Percentiles rank a stretch among this genome's conserved stretches.
These are phyloP conservation scores for Solanum hybrid DNA, from an alignment of 305 asterid species.

Conservation along the genomic window DNA sequence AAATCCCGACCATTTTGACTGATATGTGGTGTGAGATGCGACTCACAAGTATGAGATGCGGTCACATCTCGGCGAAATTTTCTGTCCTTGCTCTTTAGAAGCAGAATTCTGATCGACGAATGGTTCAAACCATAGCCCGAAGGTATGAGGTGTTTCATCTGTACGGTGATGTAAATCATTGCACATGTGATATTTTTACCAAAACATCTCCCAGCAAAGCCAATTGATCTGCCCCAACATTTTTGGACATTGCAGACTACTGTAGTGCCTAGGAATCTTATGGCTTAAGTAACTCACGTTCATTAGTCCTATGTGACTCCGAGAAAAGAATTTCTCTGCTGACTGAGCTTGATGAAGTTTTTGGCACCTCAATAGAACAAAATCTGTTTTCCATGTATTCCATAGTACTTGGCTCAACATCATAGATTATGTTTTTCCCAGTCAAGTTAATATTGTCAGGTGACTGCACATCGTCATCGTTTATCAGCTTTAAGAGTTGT, in stretches of 20 bases:
- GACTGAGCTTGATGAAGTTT: neutral
- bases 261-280: neutral
- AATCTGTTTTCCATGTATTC: neutral
- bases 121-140: neutral
- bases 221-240: neutral
- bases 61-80: neutral
- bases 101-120: neutral
- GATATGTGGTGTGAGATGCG: neutral
- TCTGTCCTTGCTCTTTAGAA: neutral
- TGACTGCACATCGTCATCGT: neutral
- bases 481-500: neutral
- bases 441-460: neutral
- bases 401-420: neutral
- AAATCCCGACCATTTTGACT: neutral
- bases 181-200: neutral
- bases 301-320: neutral
- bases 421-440: neutral
- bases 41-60: neutral
- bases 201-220: neutral
- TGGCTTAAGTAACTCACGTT: neutral
- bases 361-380: neutral
- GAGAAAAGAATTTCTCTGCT: neutral
- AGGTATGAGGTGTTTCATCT: neutral
- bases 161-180: neutral
- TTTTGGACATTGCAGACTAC: neutral